Evolutionary conservation across 768 basidiomycete genomes (phyloP).

Genomic region (Suillus hirtellus): DNA sequence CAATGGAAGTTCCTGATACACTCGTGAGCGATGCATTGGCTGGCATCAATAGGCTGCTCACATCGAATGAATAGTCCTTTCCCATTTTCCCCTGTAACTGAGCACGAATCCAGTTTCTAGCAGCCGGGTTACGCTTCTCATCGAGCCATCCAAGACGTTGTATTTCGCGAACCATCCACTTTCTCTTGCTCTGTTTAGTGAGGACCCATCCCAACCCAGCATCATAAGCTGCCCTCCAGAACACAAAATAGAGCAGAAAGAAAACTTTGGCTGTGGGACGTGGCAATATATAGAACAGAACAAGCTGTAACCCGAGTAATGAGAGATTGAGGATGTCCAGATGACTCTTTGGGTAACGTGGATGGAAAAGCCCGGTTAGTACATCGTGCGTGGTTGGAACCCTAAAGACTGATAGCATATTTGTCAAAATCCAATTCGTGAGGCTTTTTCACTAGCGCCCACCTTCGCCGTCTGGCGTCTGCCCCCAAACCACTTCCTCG

Average conservation of each 20-base stretch:
- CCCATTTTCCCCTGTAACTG: slow-evolving; percentile 95
- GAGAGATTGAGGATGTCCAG: slow-evolving; percentile 85
- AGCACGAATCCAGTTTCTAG: slow-evolving; percentile 80
- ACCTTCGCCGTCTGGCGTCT: slow-evolving; percentile 83
- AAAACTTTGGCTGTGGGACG: slow-evolving; percentile 56
- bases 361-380: slow-evolving; percentile 81
- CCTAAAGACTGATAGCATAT: slow-evolving; percentile 67
- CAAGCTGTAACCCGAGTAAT: slow-evolving; percentile 72
- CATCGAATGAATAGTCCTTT: slow-evolving; percentile 89
- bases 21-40: slow-evolving; percentile 5
- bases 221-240: slow-evolving; percentile 93
- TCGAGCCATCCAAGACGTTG: slow-evolving; percentile 90
- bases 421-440: slow-evolving; percentile 11
- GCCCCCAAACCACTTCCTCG: slow-evolving; percentile 83
- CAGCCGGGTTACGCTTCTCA: slow-evolving; percentile 53
- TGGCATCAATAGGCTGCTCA: slow-evolving; percentile 37
- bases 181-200: slow-evolving; percentile 92
- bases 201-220: slow-evolving; percentile 92
- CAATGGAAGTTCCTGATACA: slow-evolving; percentile 71
- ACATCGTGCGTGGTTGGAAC: slow-evolving; percentile 94
- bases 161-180: slow-evolving; percentile 87
- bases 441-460: slow-evolving; percentile 20
- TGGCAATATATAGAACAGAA: slow-evolving; percentile 70
- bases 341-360: slow-evolving; percentile 82
- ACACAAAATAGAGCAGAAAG: slow-evolving; percentile 88